Conservation (phyloP, 1,284 basidiomycete species). For the Heimioporus retisporus region DNA sequence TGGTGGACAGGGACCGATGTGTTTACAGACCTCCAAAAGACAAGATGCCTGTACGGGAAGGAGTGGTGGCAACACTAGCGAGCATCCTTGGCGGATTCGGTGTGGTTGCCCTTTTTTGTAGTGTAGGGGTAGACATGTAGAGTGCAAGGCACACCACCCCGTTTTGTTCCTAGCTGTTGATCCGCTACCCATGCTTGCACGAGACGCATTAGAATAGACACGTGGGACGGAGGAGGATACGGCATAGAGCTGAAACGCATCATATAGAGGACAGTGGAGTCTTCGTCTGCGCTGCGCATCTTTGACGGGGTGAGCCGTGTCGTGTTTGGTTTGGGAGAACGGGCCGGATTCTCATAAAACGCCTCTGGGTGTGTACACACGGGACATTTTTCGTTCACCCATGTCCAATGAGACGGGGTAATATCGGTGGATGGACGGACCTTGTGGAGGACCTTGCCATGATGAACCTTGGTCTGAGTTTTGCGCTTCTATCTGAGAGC, state of each 20-base stretch:
- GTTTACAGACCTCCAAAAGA: constrained; percentile 73
- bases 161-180: constrained; percentile 66
- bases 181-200: constrained; percentile 82
- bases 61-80: constrained; percentile 74
- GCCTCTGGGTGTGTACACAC: constrained; percentile 88
- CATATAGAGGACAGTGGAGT: constrained; percentile 87
- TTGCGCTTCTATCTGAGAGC: constrained; percentile 90
- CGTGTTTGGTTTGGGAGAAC: constrained; percentile 25
- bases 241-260: constrained; percentile 51
- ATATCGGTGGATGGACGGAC: constrained; percentile 46
- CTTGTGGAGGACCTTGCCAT: constrained; percentile 79
- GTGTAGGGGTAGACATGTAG: constrained; percentile 88
- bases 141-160: constrained; percentile 14
- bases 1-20: background rate
- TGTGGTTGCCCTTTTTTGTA: constrained; percentile 89
- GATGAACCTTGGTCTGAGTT: constrained; percentile 88
- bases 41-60: constrained; percentile 74
- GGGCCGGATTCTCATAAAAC: constrained; percentile 81
- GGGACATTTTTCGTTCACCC: constrained; percentile 96
- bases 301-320: constrained; percentile 41
- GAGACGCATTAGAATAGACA: constrained; percentile 63
- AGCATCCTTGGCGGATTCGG: constrained; percentile 88
- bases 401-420: constrained; percentile 14
- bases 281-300: constrained; percentile 92
- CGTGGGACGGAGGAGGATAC: constrained; percentile 7